A percentile compares a stretch with the other conserved stretches of the same genome.
phyloP scores from a whole-genome alignment of 768 basidiomycete species.

The Suillus clintonianus region DNA sequence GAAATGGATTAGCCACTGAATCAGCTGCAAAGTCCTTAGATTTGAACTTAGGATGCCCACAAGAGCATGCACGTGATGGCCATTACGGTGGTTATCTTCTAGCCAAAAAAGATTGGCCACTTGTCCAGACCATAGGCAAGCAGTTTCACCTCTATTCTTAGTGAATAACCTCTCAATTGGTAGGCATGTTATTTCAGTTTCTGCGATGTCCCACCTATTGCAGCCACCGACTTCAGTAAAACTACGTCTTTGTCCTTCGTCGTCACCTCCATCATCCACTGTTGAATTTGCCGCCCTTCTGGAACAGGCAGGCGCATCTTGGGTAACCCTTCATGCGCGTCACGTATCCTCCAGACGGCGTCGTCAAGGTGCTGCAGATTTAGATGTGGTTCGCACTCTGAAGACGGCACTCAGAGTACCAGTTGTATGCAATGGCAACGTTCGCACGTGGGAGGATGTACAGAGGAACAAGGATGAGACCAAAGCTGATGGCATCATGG shows the following conservation, averaged over 20 bases:
- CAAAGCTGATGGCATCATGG: constrained; percentile 76
- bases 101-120: constrained; percentile 69
- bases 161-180: background rate
- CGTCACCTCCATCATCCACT: constrained; percentile 46
- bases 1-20: constrained; percentile 1
- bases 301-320: constrained; percentile 66
- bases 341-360: constrained; percentile 70
- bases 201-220: constrained; percentile 62
- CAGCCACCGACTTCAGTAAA: constrained; percentile 68
- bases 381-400: constrained; percentile 57
- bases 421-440: constrained; percentile 81
- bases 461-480: constrained; percentile 53
- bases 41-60: constrained; percentile 81
- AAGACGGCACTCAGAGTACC: constrained; percentile 54
- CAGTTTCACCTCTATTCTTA: background rate
- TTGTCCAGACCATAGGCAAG: constrained; percentile 65
- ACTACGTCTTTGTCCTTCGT: constrained; percentile 54
- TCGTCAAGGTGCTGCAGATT: constrained; percentile 71
- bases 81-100: constrained; percentile 81
- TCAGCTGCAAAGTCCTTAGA: constrained; percentile 43
- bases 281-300: constrained; percentile 56
- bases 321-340: constrained; percentile 75
- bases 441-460: constrained; percentile 60
- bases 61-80: constrained; percentile 62
- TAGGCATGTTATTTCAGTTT: constrained; percentile 43